Percentiles rank a stretch among this genome's conserved stretches.
phyloP scores from a whole-genome alignment of 179 eudicot genomes.

The Vitellaria paradoxa region DNA sequence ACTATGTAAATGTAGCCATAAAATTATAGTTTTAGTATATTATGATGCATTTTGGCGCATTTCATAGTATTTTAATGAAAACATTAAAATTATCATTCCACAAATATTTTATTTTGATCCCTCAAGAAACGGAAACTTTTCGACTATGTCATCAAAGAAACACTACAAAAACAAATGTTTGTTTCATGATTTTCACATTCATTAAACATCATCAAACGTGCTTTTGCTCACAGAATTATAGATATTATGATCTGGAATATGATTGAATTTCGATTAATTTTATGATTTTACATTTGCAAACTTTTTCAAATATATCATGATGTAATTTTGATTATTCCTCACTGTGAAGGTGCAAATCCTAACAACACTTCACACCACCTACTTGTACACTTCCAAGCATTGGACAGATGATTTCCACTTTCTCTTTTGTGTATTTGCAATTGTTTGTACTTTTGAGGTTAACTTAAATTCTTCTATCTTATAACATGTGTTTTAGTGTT shows the following conservation, averaged over 20 bases:
- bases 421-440: not conserved
- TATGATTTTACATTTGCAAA: not conserved
- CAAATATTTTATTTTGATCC: too few species aligned
- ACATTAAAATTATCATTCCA: too few species aligned
- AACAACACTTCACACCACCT: constrained; percentile 61
- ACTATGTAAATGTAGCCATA: too few species aligned
- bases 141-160: not conserved
- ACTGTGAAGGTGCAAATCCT: constrained; percentile 47
- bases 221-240: too few species aligned
- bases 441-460: not conserved
- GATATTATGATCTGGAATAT: too few species aligned
- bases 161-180: not conserved
- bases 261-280: too few species aligned
- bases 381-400: constrained; percentile 73
- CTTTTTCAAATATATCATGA: not conserved
- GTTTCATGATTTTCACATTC: not conserved
- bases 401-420: constrained; percentile 62
- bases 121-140: too few species aligned
- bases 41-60: too few species aligned
- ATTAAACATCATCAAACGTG: too few species aligned
- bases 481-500: not conserved
- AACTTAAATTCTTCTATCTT: constrained; percentile 1
- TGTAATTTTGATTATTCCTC: not conserved
- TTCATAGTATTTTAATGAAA: too few species aligned
- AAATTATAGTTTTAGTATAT: too few species aligned